A percentile compares a stretch with the other conserved stretches of the same genome.
These are phyloP conservation scores for Talaromyces sp. DNA, from an alignment of 2,329 filamentous ascomycete genomes.

Conservation along the genomic window DNA sequence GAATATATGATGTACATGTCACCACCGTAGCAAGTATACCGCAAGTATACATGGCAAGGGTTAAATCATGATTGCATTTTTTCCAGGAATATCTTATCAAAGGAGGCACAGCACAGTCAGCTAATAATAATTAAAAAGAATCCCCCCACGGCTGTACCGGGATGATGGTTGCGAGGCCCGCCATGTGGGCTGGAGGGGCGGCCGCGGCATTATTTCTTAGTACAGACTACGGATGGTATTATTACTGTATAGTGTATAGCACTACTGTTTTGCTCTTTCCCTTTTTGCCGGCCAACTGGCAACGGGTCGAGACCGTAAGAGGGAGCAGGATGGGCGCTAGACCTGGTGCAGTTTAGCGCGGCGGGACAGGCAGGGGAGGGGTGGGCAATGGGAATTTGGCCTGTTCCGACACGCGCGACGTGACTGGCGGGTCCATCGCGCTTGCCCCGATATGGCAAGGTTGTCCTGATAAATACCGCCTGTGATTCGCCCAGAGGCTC, in stretches of 20 bases:
- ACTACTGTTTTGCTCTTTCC: background rate
- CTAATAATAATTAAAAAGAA: background rate
- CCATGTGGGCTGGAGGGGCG: slow-evolving; percentile 24
- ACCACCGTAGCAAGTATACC: background rate
- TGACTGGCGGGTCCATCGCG: background rate
- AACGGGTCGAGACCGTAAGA: background rate
- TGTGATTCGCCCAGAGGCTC: background rate
- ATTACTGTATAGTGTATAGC: background rate
- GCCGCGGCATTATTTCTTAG: slow-evolving; percentile 10
- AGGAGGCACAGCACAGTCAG: background rate
- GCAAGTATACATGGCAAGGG: background rate
- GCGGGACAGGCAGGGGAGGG: background rate
- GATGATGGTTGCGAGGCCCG: slow-evolving; percentile 23
- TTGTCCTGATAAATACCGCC: background rate
- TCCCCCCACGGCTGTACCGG: slow-evolving; percentile 19
- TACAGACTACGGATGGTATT: background rate
- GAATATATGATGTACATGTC: no score
- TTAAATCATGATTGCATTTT: background rate
- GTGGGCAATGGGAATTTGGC: background rate
- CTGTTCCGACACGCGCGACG: background rate
- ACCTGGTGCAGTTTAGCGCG: background rate
- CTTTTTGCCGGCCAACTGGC: background rate
- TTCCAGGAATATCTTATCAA: background rate
- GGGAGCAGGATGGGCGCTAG: background rate
- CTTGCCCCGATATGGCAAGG: background rate